Percentiles rank a stretch among this genome's conserved stretches.
These are phyloP conservation scores for Parastagonospora nodorum DNA, from an alignment of 2,329 filamentous ascomycete genomes.

Conservation along the genomic window DNA sequence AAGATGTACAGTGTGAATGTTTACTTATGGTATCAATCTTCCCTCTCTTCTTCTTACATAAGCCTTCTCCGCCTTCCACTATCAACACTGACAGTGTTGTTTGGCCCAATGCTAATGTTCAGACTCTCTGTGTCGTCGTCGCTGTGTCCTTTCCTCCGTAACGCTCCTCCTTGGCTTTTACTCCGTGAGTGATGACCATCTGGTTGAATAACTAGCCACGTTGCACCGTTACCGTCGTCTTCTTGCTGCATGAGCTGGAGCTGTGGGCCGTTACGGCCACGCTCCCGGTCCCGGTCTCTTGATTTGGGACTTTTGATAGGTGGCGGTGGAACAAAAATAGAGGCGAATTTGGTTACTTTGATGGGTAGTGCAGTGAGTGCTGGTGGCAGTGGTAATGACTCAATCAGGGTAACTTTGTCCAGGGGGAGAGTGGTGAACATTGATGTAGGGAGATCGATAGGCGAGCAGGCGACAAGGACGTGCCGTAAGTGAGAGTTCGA, in stretches of 20 bases:
- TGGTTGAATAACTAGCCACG: conserved; percentile 46
- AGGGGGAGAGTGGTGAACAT: conserved; percentile 40
- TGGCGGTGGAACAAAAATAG: conserved; percentile 39
- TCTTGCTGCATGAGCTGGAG: conserved; percentile 45
- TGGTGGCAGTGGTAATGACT: conserved; percentile 34
- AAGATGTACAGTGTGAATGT: conserved; percentile 12
- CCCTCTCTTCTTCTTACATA: conserved; percentile 13
- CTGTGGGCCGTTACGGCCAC: conserved; percentile 31
- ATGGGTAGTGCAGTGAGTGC: conserved; percentile 37
- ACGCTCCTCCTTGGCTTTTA: conserved; percentile 32
- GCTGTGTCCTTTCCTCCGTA: conserved; percentile 22
- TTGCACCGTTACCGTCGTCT: conserved; percentile 38
- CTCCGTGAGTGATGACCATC: conserved; percentile 26
- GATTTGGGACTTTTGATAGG: conserved; percentile 28
- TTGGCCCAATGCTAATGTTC: conserved; percentile 45
- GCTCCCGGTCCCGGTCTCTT: conserved; percentile 18
- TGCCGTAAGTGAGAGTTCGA: conserved; percentile 43
- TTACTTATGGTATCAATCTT: not conserved
- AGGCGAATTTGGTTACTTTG: conserved; percentile 30
- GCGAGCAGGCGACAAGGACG: conserved; percentile 41
- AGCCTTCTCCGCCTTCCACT: conserved; percentile 39
- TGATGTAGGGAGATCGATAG: conserved; percentile 35
- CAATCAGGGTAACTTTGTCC: conserved; percentile 40
- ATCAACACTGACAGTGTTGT: conserved; percentile 47
- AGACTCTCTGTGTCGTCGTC: conserved; percentile 42